Conservation (phyloP, 2,329 filamentous ascomycete genomes). For the Xylariaceae sp. region DNA sequence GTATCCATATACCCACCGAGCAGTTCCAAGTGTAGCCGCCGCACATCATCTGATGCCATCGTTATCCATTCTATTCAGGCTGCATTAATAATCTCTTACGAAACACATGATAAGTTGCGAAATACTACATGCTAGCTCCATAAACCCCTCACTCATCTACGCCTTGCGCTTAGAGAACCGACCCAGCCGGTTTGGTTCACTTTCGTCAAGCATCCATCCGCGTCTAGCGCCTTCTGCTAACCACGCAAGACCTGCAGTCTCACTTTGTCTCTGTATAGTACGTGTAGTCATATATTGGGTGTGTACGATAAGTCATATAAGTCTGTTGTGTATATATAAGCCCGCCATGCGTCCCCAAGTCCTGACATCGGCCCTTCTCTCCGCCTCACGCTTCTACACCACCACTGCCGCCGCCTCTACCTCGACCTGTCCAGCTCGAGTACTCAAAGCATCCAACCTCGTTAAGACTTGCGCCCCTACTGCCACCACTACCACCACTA, state of each 20-base stretch:
- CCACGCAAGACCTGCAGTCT: no score
- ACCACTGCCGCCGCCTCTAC: conserved; percentile 13
- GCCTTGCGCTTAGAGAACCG: conserved; percentile 11
- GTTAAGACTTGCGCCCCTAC: conserved; percentile 25
- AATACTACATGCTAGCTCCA: background rate
- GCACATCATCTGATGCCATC: background rate
- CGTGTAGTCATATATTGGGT: no score
- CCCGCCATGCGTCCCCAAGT: conserved; percentile 38
- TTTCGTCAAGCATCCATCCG: no score
- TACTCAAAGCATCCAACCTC: conserved; percentile 7
- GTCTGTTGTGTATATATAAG: conserved; percentile 32
- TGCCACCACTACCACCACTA: background rate
- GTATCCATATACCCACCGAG: conserved; percentile 19
- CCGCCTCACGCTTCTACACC: conserved; percentile 29
- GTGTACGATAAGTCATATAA: background rate
- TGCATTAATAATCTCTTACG: conserved; percentile 30
- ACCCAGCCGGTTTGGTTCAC: background rate
- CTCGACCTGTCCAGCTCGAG: conserved; percentile 24
- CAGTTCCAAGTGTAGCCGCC: background rate
- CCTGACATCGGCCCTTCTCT: conserved; percentile 35
- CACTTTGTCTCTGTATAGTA: no score
- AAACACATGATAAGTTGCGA: no score
- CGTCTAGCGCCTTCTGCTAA: no score
- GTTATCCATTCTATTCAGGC: conserved; percentile 15
- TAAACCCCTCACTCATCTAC: conserved; percentile 18